Conservation (phyloP, 345 rosid species). For the Cardiospermum halicacabum region DNA sequence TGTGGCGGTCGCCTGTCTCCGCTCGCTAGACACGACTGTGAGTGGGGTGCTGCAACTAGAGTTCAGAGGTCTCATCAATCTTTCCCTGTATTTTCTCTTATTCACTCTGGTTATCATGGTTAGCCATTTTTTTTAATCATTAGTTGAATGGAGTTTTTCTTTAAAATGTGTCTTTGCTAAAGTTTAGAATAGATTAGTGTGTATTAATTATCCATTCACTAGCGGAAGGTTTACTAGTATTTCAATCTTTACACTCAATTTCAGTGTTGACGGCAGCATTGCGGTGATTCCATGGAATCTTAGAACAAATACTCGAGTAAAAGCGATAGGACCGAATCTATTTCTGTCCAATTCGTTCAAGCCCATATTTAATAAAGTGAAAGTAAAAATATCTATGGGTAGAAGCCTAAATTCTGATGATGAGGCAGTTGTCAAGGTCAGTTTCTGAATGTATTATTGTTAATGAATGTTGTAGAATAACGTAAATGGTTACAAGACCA, state of each 20-base stretch:
- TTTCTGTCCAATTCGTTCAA: no score
- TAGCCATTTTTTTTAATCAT: not conserved
- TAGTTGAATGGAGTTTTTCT: not conserved
- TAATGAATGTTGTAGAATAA: no score
- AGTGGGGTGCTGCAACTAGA: conserved; percentile 33
- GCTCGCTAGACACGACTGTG: no score
- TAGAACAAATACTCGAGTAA: conserved; percentile 23
- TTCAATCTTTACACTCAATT: no score
- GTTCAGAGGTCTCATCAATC: conserved; percentile 27
- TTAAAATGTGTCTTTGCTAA: no score
- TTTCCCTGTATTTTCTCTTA: conserved; percentile 29
- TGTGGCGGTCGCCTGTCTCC: no score
- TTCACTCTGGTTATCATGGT: not conserved
- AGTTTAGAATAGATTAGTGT: no score
- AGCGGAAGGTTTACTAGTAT: no score
- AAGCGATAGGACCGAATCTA: conserved; percentile 28
- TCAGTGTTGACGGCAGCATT: conserved; percentile 36
- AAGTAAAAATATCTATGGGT: conserved; percentile 23
- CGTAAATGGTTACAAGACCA: not conserved
- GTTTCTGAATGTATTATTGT: no score
- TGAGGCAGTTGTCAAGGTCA: conserved; percentile 19
- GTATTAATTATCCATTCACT: no score
- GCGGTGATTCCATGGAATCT: conserved; percentile 32
- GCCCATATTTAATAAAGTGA: conserved; percentile 30
- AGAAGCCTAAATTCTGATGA: conserved; percentile 13